These are phyloP conservation scores for Diplodia seriata DNA, from an alignment of 2,329 filamentous ascomycete species.

Conservation along the genomic window DNA sequence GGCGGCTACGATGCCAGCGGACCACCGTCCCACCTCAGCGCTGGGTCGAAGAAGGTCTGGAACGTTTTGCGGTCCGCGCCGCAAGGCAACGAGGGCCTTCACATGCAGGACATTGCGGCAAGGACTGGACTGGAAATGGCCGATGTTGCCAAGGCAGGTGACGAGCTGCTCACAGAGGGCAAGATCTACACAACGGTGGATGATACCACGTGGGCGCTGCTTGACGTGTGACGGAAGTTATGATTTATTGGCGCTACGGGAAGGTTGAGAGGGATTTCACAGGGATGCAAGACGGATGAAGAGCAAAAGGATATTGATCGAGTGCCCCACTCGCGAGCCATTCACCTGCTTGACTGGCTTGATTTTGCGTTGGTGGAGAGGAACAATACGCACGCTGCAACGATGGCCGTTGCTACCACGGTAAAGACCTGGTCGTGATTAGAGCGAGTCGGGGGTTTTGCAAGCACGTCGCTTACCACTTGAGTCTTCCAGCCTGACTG, in stretches of 20 bases:
- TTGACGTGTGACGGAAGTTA: conserved; percentile 64
- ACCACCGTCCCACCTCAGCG: conserved; percentile 45
- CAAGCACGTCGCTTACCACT: conserved; percentile 59
- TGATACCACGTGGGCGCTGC: conserved; percentile 87
- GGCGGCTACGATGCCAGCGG: conserved; percentile 3
- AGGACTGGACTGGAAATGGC: conserved; percentile 68
- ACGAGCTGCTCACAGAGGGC: conserved; percentile 77
- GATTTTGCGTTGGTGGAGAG: conserved; percentile 47
- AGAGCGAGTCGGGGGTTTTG: not conserved
- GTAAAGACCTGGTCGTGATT: conserved; percentile 42
- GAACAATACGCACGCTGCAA: conserved; percentile 51
- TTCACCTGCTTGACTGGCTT: conserved; percentile 9
- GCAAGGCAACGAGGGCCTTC: conserved; percentile 81
- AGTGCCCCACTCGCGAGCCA: conserved; percentile 8
- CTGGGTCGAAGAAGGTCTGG: conserved; percentile 72
- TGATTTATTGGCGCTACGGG: conserved; percentile 8
- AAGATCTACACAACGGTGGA: conserved; percentile 90
- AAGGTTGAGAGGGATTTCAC: conserved; percentile 6
- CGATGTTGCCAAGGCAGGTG: conserved; percentile 78
- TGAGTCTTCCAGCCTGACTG: conserved; percentile 96
- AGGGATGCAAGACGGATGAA: conserved; percentile 8
- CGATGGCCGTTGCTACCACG: conserved; percentile 50
- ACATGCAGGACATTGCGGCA: conserved; percentile 77
- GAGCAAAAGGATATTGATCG: not conserved
- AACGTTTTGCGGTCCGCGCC: conserved; percentile 69